Evolutionary conservation across 495 filamentous ascomycete genomes (phyloP).

Genomic region (Podospora pseudopauciseta): DNA sequence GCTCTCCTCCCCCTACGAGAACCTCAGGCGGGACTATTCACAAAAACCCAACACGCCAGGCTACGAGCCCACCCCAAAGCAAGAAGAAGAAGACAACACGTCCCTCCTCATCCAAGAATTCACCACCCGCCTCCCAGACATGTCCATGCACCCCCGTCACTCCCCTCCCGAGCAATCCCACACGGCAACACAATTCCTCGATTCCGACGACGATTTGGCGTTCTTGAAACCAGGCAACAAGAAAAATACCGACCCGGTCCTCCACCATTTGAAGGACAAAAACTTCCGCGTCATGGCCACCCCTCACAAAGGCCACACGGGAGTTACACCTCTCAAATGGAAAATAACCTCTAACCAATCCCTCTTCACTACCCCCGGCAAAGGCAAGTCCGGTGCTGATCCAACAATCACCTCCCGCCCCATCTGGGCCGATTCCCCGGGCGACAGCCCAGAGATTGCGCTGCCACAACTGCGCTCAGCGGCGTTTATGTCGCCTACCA

Average conservation of each 20-base stretch:
- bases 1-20: constrained; percentile 65
- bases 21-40: constrained; percentile 54
- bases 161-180: constrained; percentile 37
- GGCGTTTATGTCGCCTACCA: constrained; percentile 64
- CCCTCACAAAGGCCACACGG: constrained; percentile 54
- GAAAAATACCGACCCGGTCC: constrained; percentile 59
- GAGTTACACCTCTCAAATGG: constrained; percentile 36
- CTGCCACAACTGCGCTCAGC: constrained; percentile 79
- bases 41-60: constrained; percentile 22
- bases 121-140: constrained; percentile 50
- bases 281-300: constrained; percentile 92
- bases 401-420: constrained; percentile 15
- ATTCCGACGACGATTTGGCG: not conserved
- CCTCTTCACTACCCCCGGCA: constrained; percentile 17
- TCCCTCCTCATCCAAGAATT: constrained; percentile 42
- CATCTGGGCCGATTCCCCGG: constrained; percentile 55
- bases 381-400: constrained; percentile 34
- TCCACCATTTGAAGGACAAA: constrained; percentile 88
- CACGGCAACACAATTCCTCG: constrained; percentile 41
- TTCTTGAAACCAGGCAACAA: constrained; percentile 21
- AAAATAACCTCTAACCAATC: constrained; percentile 29
- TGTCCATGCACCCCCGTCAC: constrained; percentile 51
- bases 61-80: not conserved
- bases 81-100: constrained; percentile 38
- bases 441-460: constrained; percentile 73